Evolutionary conservation across 495 filamentous ascomycete species (phyloP), one percentile per base, ranked within the genome.

Genomic region (Trichoderma orchidacearum): DNA sequence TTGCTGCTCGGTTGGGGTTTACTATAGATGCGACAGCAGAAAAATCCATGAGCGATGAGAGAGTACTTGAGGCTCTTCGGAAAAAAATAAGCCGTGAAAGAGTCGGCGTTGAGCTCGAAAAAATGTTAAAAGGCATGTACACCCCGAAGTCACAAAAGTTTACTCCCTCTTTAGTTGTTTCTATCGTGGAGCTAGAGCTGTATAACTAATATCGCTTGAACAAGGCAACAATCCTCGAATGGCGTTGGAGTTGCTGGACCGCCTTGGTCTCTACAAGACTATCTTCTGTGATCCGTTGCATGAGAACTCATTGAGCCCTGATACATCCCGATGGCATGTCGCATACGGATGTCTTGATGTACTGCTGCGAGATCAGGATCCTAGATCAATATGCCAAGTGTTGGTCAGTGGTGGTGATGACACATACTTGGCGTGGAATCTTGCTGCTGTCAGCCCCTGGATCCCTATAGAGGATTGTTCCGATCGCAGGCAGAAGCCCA

Each of bases 71-170:
- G 9, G 86, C 86, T 18, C 70, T 99, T n/a, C 81, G 76, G 58
- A 64, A 86, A 4, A 99, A 99, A 68, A 97, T 99, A 55, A 96
- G 86, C 61, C 81, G 90, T 30, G 93, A 99, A 66, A 75, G 93
- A 50, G 79, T 97, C 3, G 85, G 87, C 1, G 74, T 81, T 3
- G 93, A 99, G 66, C 38, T 95, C 6, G 84, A 87, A 59, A 97
- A 97, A 71, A 95, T 95, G 87, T 74, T 98, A 28, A 84, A 79
- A 66, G 88, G 88, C 85, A 58, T 34, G 52, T 32, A 3, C 2
- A 4, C 25, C 17, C n/a, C 35, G 18, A 11, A 50, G 9, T 8
- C 32, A 36, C 32, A n/a, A 11, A 50, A 18, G 41, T 6, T 18
- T 41, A 12, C 30, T n/a, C 15, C 55, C n/a, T n/a, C n/a, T n/a